Percentiles rank a stretch among this genome's conserved stretches.
Evolutionary conservation across 495 filamentous ascomycete genomes (phyloP).

Genomic region (Lophiotrema nucula): DNA sequence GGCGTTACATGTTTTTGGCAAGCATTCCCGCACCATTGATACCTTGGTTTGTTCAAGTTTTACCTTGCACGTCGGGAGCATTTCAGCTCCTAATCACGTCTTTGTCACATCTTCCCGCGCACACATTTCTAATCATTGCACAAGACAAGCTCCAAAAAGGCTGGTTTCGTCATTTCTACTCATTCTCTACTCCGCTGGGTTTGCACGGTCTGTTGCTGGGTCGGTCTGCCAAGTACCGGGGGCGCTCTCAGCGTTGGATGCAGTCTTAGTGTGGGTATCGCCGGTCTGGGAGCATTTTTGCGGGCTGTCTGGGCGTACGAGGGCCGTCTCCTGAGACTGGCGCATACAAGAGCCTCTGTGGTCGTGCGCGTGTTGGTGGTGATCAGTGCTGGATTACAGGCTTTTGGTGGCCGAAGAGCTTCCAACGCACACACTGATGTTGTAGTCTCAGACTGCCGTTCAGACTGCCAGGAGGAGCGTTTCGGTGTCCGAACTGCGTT

Average conservation of each 20-base stretch:
- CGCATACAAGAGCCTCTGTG: background rate
- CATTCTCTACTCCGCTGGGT: background rate
- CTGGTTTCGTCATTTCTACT: background rate
- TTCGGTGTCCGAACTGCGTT: background rate
- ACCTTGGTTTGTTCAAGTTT: slow-evolving; percentile 24
- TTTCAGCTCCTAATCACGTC: too few relatives aligned
- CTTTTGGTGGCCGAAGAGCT: background rate
- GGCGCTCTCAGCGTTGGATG: too few relatives aligned
- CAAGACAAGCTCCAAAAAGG: background rate
- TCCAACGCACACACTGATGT: background rate
- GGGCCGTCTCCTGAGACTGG: background rate
- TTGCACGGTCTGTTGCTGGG: background rate
- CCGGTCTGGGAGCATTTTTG: too few relatives aligned
- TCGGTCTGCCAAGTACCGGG: too few relatives aligned
- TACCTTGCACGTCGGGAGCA: too few relatives aligned
- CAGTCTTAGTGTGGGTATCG: too few relatives aligned
- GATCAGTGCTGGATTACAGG: background rate
- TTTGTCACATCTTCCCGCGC: background rate
- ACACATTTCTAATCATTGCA: background rate
- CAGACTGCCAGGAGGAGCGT: background rate
- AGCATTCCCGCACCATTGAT: slow-evolving; percentile 27
- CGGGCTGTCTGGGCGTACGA: background rate
- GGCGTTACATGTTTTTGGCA: slow-evolving; percentile 21
- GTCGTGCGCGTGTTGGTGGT: background rate
- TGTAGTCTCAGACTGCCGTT: background rate